Base-by-base conservation (phyloP, 75 land plant genomes). In the Selaginella moellendorffii region DNA sequence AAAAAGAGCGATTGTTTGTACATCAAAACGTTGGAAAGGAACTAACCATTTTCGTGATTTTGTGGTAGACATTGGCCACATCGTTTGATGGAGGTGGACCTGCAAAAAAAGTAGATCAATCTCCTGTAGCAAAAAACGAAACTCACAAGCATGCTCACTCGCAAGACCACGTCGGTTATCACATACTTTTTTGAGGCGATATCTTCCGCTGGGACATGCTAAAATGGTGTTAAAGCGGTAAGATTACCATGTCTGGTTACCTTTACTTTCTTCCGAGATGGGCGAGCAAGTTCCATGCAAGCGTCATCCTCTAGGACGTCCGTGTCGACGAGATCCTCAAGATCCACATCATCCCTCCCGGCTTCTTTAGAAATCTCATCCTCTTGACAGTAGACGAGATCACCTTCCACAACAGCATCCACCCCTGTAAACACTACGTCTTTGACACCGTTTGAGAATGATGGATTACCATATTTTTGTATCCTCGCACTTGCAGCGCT, bases 401-500 rank as follows among this genome's bases (percentile, higher is more conserved):
- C 97, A 54, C 97, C 97, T 65, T 79, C 71, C 21, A 81, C 81
- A 66, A 88, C 84, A 53, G 72, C 53, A 2, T 76, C 65, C 59
- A 66, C 54, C 26, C 97, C 97, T 92, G 81, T 60, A 53, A 1
- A 14, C n/a, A 23, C 22, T 21, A 52, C 52, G 17, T 20, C 12
- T 20, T 1, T 65, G 1, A 23, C 0, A 27, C n/a, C 31, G 18
- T 42, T 19, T 28, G 65, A 26, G 28, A 14, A 24, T 26, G 1
- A 26, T 1, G 0, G 52, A 29, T 54, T 71, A 88, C 97, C 97
- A 67, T 87, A 71, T 36, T 76, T 79, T 59, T 85, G 74, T 68
- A 85, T 76, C 63, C 97, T 77, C 64, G 63, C 23, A 62, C 82
- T 82, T 61, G 93, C 97, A 52, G 97, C 93, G 81, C 87, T 85